phyloP scores from a whole-genome alignment of 2,329 filamentous ascomycete species.

The Pestalotiopsis sp. region DNA sequence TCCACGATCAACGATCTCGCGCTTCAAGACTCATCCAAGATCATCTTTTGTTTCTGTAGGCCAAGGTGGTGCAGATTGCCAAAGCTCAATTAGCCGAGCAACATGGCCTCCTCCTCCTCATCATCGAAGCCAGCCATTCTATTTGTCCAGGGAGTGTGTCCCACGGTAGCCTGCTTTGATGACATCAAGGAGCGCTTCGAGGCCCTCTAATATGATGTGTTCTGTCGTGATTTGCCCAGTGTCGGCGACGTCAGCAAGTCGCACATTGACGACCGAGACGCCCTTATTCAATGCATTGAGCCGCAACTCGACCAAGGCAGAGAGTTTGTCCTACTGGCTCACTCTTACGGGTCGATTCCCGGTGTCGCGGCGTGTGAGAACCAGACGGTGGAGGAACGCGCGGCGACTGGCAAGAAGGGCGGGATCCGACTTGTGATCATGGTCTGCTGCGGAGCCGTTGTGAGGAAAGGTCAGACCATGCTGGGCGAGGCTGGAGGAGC shows the following conservation, averaged over 20 bases:
- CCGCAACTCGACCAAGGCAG: not conserved
- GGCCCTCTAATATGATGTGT: not conserved
- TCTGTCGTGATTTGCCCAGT: not conserved
- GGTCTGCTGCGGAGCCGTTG: not conserved
- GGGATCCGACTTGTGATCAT: not conserved
- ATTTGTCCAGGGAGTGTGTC: not conserved
- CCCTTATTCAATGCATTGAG: not conserved
- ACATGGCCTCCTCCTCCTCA: not conserved
- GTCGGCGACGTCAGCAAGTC: not conserved
- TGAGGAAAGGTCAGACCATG: not conserved
- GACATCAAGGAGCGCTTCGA: not conserved
- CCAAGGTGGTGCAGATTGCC: not conserved
- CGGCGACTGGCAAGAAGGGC: not conserved
- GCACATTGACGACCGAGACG: not conserved
- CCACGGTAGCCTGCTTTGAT: not conserved
- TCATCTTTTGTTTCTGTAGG: not conserved
- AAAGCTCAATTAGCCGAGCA: not conserved
- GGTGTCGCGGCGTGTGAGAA: not conserved
- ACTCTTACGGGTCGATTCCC: not conserved
- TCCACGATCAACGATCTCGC: not conserved
- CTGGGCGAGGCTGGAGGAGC: not conserved
- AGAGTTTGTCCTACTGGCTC: not conserved
- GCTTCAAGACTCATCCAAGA: not conserved
- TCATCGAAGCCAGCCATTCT: not conserved
- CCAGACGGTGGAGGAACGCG: not conserved